Conservation (phyloP, 805 yeast genomes). For the Sungouiozyma ichnusensis region DNA sequence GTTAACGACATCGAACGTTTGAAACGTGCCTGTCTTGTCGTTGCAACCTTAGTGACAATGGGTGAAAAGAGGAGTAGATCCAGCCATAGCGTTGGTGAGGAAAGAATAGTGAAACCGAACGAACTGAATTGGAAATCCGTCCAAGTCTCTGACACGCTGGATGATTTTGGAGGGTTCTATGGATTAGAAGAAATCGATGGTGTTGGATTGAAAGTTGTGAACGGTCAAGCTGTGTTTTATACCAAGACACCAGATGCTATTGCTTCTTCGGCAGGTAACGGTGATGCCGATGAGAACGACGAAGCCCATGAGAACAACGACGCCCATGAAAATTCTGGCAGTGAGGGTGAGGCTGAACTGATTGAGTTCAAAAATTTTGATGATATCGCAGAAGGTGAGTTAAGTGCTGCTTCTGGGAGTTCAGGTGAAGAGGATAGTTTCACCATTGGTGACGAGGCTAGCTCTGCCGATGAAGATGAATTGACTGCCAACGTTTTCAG, state of each 20-base stretch:
- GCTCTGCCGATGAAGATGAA: slow-evolving; percentile 11
- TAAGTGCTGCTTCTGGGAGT: slow-evolving; percentile 17
- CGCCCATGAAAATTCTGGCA: slow-evolving; percentile 11
- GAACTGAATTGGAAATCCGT: slow-evolving; percentile 70
- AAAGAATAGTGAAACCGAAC: slow-evolving; percentile 34
- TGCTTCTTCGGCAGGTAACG: slow-evolving; percentile 7
- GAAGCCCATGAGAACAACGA: slow-evolving; percentile 8
- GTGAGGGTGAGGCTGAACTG: slow-evolving; percentile 10
- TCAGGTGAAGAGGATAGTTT: slow-evolving; percentile 15
- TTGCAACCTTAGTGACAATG: not conserved
- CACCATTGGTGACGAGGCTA: slow-evolving; percentile 8
- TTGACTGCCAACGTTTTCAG: slow-evolving; percentile 22
- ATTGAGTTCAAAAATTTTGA: slow-evolving; percentile 26
- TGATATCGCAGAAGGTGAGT: slow-evolving; percentile 24
- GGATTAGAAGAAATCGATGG: slow-evolving; percentile 94
- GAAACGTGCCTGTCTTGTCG: slow-evolving; percentile 11
- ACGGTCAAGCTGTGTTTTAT: slow-evolving; percentile 54
- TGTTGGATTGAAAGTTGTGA: slow-evolving; percentile 65
- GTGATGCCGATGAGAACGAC: slow-evolving; percentile 5
- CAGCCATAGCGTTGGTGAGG: not conserved
- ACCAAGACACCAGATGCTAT: slow-evolving; percentile 14
- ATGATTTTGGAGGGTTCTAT: slow-evolving; percentile 81
- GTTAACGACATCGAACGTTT: slow-evolving; percentile 18
- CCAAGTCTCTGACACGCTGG: slow-evolving; percentile 71
- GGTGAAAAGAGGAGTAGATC: not conserved